Percentiles rank a stretch among this genome's conserved stretches.
Evolutionary conservation across 106 monocot genomes (phyloP).

Genomic region (Xerophyta viscosa): DNA sequence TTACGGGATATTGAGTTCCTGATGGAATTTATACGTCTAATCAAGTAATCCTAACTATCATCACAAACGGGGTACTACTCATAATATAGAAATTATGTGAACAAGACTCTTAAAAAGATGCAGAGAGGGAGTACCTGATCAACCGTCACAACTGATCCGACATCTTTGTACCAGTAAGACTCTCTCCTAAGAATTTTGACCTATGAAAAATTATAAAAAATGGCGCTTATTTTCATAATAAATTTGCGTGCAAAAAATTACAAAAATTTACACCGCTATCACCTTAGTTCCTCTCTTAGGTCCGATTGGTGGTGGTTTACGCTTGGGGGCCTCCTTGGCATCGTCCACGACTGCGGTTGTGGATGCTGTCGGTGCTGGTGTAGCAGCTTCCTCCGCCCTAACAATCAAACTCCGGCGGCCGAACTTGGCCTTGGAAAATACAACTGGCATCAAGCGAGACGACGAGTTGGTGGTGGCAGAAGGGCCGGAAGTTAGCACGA

Average conservation of each 20-base stretch:
- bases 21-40: too few species aligned
- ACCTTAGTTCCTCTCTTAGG: conserved; percentile 83
- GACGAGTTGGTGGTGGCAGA: conserved; percentile 9
- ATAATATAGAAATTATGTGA: too few species aligned
- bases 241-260: neutral
- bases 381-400: conserved; percentile 45
- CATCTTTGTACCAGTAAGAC: conserved; percentile 43
- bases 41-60: too few species aligned
- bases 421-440: conserved; percentile 21
- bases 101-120: neutral
- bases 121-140: conserved; percentile 19
- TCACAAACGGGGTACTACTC: too few species aligned
- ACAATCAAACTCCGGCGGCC: conserved; percentile 32
- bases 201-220: conserved; percentile 10
- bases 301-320: conserved; percentile 45
- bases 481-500: conserved; percentile 29
- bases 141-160: conserved; percentile 37
- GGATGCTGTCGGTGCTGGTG: conserved; percentile 4
- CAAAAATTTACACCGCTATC: neutral
- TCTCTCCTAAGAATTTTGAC: conserved; percentile 46
- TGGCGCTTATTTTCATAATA: neutral
- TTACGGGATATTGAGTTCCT: too few species aligned
- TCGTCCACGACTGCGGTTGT: conserved; percentile 2
- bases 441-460: conserved; percentile 11
- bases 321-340: conserved; percentile 13